A percentile compares a stretch with the other conserved stretches of the same genome.
These are phyloP conservation scores for Hypoxylon sp. DNA, from an alignment of 2,329 filamentous ascomycete species.

Conservation along the genomic window DNA sequence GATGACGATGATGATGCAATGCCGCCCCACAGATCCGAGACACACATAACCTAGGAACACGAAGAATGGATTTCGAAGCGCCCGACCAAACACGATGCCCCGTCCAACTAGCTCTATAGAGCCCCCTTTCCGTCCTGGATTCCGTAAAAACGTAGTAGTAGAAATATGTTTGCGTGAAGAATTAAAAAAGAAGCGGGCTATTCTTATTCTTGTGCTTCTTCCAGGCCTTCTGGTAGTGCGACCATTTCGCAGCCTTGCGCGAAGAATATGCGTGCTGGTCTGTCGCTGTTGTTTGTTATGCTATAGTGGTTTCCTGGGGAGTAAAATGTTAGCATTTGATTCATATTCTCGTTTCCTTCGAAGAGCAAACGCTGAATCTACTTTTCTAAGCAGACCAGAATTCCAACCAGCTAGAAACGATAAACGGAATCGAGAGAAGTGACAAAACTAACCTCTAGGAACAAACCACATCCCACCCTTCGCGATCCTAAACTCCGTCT, in stretches of 20 bases:
- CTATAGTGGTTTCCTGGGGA: conserved; percentile 88
- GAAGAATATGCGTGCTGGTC: conserved; percentile 87
- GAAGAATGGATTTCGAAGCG: conserved; percentile 4
- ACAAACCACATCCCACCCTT: conserved; percentile 95
- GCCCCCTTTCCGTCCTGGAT: neutral
- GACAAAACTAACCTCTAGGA: conserved; percentile 80
- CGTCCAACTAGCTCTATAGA: neutral
- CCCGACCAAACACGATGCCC: conserved; percentile 7
- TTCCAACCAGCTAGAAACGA: neutral
- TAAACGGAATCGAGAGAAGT: neutral
- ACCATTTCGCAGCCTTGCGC: conserved; percentile 81
- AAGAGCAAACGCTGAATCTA: neutral
- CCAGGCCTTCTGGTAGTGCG: conserved; percentile 43
- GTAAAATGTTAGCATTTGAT: conserved; percentile 4
- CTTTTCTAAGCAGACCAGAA: neutral
- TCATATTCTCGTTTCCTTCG: neutral
- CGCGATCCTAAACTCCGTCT: conserved; percentile 82
- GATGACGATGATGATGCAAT: conserved; percentile 24
- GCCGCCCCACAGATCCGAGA: conserved; percentile 12
- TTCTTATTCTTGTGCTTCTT: conserved; percentile 25
- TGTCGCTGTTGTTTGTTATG: conserved; percentile 83
- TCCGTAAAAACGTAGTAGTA: conserved; percentile 7
- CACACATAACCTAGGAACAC: conserved; percentile 1
- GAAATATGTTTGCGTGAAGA: neutral
- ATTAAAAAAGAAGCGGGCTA: too few relatives aligned